Evolutionary conservation across 805 yeast genomes (phyloP).

Genomic region (Sporopachydermia quercuum): DNA sequence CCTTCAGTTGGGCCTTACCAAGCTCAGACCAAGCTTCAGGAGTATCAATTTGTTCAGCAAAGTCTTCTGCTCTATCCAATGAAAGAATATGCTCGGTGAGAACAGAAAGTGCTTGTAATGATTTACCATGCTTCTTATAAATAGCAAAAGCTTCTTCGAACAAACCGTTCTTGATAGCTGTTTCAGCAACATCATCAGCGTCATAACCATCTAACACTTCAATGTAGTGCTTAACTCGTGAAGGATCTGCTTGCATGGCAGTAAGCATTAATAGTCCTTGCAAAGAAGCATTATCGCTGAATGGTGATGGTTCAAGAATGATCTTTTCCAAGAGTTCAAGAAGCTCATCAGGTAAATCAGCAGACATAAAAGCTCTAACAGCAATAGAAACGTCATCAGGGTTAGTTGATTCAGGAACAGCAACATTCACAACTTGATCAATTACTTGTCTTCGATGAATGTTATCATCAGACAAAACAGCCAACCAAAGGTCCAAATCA

Average conservation of each 20-base stretch:
- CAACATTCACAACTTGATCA: slow-evolving; percentile 91
- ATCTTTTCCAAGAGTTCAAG: slow-evolving; percentile 92
- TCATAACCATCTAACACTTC: slow-evolving; percentile 86
- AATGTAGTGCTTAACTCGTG: slow-evolving; percentile 69
- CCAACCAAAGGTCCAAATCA: slow-evolving; percentile 71
- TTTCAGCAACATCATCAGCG: slow-evolving; percentile 84
- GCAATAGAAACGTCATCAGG: slow-evolving; percentile 91
- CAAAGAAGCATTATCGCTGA: slow-evolving; percentile 85
- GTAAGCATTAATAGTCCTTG: slow-evolving; percentile 89
- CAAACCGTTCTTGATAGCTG: slow-evolving; percentile 78
- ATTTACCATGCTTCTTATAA: slow-evolving; percentile 69
- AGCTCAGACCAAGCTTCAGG: slow-evolving; percentile 89
- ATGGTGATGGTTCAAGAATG: slow-evolving; percentile 93
- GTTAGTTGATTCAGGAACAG: slow-evolving; percentile 84
- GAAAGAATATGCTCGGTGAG: slow-evolving; percentile 88
- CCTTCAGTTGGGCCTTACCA: slow-evolving; percentile 92
- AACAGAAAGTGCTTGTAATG: slow-evolving; percentile 72
- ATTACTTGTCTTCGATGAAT: slow-evolving; percentile 80
- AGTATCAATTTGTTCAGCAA: slow-evolving; percentile 77
- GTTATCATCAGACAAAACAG: slow-evolving; percentile 62
- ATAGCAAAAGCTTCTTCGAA: slow-evolving; percentile 91
- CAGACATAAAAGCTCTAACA: slow-evolving; percentile 92
- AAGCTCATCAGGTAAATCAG: slow-evolving; percentile 81
- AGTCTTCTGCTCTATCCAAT: slow-evolving; percentile 84
- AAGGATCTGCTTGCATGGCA: slow-evolving; percentile 87